Base-by-base conservation (phyloP, 345 rosid genomes). In the Rhodomyrtus tomentosa region DNA sequence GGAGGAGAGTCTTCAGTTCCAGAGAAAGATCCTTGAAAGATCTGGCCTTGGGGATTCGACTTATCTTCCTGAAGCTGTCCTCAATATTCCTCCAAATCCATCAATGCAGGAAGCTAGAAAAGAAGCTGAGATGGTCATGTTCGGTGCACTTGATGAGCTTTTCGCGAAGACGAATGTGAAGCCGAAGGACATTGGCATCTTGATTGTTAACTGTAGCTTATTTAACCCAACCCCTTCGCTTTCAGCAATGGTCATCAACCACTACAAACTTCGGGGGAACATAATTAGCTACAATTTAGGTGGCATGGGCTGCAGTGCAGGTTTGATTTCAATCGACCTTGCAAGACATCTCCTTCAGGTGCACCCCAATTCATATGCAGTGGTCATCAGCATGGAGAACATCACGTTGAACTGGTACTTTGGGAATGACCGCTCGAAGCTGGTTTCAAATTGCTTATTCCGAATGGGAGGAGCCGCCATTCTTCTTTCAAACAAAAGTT, bases 101-200 rank as follows among this genome's bases (percentile, higher is more conserved):
- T 88, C 84, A 15, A 86, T 88, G 89, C 62, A 84, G 52, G 88
- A 86, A 82, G 89, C 89, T n/a, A 84, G 89, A 82, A 88, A 88
- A 74, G 89, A 88, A 58, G 85, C 85, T 42, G 82, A 84, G 82
- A 76, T 52, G 45, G 85, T 84, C 62, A 84, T 84, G 85, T 84
- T 84, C 10, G 85, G 85, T 25, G 85, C 85, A 36, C 58, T 84
- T 10, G 85, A 84, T 22, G 85, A 74, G 82, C 85, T 84, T 20
- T 79, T 84, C 0, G 82, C 72, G 3, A 84, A 84, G 82, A 84
- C 85, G 12, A 79, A 20, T 36, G 51, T 84, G 55, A 74, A 54
- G 51, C 85, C 85, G 3, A 84, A 84, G 82, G 85, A 84, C 38
- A 84, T 84, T 22, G 85, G 85, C 45, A 84, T 84, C 85, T 29